Evolutionary conservation across 345 rosid species (phyloP).

Genomic region (Anacardium occidentale): DNA sequence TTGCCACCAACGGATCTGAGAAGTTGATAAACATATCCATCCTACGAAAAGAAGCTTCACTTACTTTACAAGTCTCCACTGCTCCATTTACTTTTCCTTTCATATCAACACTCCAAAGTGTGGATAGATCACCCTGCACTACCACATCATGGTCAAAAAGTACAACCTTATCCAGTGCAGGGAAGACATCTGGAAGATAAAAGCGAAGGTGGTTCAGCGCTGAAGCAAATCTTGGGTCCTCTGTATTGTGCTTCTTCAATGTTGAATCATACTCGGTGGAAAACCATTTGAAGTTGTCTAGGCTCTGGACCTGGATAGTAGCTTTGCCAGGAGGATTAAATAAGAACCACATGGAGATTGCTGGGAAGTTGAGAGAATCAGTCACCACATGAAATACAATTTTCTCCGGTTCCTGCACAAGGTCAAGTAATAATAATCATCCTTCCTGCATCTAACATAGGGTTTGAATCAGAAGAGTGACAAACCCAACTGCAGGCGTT

Average conservation of each 20-base stretch:
- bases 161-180: constrained; percentile 67
- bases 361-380: constrained; percentile 75
- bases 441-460: constrained; percentile 8
- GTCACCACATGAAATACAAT: constrained; percentile 85
- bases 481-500: background rate
- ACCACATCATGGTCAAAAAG: constrained; percentile 92
- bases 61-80: constrained; percentile 74
- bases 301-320: constrained; percentile 57
- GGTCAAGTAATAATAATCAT: constrained; percentile 18
- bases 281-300: constrained; percentile 62
- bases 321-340: constrained; percentile 66
- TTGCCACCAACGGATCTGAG: constrained; percentile 59
- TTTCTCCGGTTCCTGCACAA: constrained; percentile 63
- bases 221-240: constrained; percentile 66
- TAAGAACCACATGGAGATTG: constrained; percentile 90
- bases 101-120: constrained; percentile 71
- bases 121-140: constrained; percentile 71
- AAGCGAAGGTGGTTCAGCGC: constrained; percentile 84
- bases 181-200: constrained; percentile 77
- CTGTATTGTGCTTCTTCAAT: constrained; percentile 53
- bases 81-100: constrained; percentile 87
- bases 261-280: constrained; percentile 49
- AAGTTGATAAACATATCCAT: constrained; percentile 67
- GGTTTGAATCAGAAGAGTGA: background rate
- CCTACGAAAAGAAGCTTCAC: constrained; percentile 53